phyloP scores from a whole-genome alignment of 305 asterid genomes.

The Fraxinus platypoda region DNA sequence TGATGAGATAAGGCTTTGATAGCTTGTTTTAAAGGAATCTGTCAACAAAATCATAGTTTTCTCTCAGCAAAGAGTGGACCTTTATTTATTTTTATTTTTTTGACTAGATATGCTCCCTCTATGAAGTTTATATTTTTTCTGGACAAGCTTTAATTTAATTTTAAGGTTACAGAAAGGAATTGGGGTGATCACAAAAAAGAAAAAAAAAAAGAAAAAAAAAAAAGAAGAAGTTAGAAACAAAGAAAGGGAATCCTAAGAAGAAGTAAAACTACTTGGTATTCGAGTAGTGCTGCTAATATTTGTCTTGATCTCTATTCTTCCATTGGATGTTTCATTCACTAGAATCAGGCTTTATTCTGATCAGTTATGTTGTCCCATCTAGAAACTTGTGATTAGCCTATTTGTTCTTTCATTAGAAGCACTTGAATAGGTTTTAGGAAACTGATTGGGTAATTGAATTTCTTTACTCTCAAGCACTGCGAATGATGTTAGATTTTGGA shows the following conservation, averaged over 20 bases:
- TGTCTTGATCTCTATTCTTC: slow-evolving; percentile 1
- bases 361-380: slow-evolving; percentile 6
- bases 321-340: neutral
- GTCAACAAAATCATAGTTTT: neutral
- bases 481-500: neutral
- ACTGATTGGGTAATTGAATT: neutral
- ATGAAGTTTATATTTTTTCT: neutral
- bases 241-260: neutral
- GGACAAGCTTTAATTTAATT: neutral
- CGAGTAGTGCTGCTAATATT: neutral
- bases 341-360: neutral
- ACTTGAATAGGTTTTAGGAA: neutral
- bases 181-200: neutral
- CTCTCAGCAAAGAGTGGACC: neutral
- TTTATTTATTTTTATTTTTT: neutral
- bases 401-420: neutral
- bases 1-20: neutral
- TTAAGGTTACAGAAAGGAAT: neutral
- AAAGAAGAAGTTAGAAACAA: neutral
- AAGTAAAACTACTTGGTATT: neutral
- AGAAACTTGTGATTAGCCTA: slow-evolving; percentile 2
- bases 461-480: neutral
- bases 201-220: too few relatives aligned
- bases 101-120: neutral
- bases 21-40: neutral